Evolutionary conservation across 306 rosid genomes (phyloP), one percentile per base, ranked within the genome.

Genomic region (Castanea crenata): DNA sequence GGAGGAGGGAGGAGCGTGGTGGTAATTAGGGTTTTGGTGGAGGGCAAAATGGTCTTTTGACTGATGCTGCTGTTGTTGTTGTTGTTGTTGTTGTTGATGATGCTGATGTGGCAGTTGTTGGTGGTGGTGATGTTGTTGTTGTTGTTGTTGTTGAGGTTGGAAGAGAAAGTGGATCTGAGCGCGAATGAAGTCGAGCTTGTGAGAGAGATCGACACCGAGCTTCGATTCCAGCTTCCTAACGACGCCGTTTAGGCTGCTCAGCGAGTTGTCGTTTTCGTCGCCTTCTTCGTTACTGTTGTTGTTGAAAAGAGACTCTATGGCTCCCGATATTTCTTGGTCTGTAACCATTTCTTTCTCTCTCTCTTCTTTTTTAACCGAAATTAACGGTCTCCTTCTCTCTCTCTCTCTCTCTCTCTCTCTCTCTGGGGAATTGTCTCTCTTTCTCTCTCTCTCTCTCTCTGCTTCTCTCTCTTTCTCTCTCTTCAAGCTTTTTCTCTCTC

Each of bases 281-380:
- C 46, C 71, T 20, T 35, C 71, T 79, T 83, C 70, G 38, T 83
- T 81, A 25, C 88, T 87, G 84, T 81, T 87, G 62, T 87, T 88
- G 54, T 83, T 82, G 73, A 93, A 73, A 55, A 91, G 82, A 52
- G 89, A 79, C 69, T 82, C 76, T 49, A 93, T 51, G 44, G 91
- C 96, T 85, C 83, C 87, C 20, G 93, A 85, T 69, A 93, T 87
- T 80, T 93, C 91, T 78, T 88, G 88, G 74, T 93, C 96, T 74
- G 91, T 81, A 31, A 87, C 93, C 96, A 91, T 91, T 75, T 54
- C 59, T 19, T 3, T 38, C 21, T 61, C 46, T 19, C 14, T 16
- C 6, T 5, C 10, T 6, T 14, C 2, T 1, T 27, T 10, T 62
- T 78, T 83, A 78, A 80, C 83, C 68, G 76, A 86, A 83, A 86